These are phyloP conservation scores for Urtica urens DNA, from an alignment of 306 rosid genomes.

Conservation along the genomic window DNA sequence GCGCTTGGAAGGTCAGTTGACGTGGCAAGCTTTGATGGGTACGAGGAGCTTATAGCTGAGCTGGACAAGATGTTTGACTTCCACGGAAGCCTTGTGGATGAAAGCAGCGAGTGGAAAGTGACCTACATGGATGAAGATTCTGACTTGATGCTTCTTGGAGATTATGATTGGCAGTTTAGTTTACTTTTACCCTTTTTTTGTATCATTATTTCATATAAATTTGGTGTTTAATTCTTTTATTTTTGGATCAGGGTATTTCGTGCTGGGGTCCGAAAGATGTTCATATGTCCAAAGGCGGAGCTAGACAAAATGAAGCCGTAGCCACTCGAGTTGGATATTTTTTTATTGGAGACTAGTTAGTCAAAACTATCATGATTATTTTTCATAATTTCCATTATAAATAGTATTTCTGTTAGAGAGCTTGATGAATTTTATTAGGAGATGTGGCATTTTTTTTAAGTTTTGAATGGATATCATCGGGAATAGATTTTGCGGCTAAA, in stretches of 20 bases:
- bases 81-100: slow-evolving; percentile 37
- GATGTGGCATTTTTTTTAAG: too few relatives aligned
- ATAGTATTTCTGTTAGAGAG: too few relatives aligned
- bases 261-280: slow-evolving; percentile 32
- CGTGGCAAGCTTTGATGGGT: slow-evolving; percentile 33
- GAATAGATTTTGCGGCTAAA: too few relatives aligned
- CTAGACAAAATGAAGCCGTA: slow-evolving; percentile 23
- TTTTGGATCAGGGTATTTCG: slow-evolving; percentile 32
- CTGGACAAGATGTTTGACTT: slow-evolving; percentile 56
- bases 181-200: neutral
- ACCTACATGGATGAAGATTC: slow-evolving; percentile 39
- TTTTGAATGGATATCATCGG: too few relatives aligned
- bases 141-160: slow-evolving; percentile 32
- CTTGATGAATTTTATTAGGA: too few relatives aligned
- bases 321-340: slow-evolving; percentile 21
- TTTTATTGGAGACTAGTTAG: slow-evolving; percentile 3
- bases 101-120: slow-evolving; percentile 51
- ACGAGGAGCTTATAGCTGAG: slow-evolving; percentile 34
- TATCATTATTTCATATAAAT: neutral
- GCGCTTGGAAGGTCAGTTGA: slow-evolving; percentile 56
- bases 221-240: neutral
- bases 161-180: slow-evolving; percentile 54
- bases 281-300: slow-evolving; percentile 41
- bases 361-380: too few relatives aligned
- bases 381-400: too few relatives aligned